Percentiles rank a stretch among this genome's conserved stretches.
phyloP scores from a whole-genome alignment of 2,329 filamentous ascomycete genomes.

The Cladophialophora bantiana region DNA sequence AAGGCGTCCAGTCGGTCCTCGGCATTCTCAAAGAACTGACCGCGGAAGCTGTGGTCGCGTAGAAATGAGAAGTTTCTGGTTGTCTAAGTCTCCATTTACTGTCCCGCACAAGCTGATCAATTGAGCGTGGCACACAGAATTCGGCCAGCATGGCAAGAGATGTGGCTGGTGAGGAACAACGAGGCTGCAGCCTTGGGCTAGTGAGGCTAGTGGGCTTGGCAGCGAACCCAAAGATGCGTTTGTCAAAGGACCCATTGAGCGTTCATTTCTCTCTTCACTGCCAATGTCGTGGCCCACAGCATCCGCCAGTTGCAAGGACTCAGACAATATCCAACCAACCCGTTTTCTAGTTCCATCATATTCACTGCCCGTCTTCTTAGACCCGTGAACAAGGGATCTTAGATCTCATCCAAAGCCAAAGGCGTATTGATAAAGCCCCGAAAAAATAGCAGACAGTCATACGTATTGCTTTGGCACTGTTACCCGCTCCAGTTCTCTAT shows the following conservation, averaged over 20 bases:
- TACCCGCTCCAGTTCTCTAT: no score
- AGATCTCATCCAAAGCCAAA: no score
- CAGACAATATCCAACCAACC: no score
- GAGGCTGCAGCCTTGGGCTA: neutral
- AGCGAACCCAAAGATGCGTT: no score
- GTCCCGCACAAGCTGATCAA: neutral
- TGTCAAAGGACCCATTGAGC: no score
- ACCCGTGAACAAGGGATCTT: no score
- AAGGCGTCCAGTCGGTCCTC: slow-evolving; percentile 18
- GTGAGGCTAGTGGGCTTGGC: neutral
- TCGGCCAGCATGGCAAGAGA: neutral
- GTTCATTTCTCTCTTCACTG: neutral
- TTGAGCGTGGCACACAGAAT: neutral
- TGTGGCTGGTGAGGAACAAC: neutral
- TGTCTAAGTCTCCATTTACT: neutral
- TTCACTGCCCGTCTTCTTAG: no score
- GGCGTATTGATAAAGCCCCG: no score
- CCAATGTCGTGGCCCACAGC: slow-evolving; percentile 3
- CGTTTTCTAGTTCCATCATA: no score
- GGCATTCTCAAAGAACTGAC: slow-evolving; percentile 11
- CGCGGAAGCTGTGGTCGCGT: neutral
- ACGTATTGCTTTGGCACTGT: no score
- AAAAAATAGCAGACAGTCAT: no score
- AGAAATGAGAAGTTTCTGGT: neutral
- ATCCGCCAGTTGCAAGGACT: neutral